phyloP scores from a whole-genome alignment of 768 basidiomycete genomes.

The Paxillus involutus region DNA sequence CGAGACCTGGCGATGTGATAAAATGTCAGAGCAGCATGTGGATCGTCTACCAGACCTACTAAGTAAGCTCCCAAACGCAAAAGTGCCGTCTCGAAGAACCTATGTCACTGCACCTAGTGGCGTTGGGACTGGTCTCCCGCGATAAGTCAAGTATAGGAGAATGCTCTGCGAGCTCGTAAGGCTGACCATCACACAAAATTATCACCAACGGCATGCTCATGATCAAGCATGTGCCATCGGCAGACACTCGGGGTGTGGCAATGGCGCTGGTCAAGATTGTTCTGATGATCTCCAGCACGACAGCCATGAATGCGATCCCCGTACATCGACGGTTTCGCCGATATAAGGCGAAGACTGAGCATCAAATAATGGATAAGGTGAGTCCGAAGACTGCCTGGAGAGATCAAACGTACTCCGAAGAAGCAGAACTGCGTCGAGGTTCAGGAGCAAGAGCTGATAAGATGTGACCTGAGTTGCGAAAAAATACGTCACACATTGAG shows the following conservation, averaged over 20 bases:
- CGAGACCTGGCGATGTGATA: neutral
- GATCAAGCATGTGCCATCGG: constrained; percentile 12
- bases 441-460: constrained; percentile 15
- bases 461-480: neutral
- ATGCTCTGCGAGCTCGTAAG: constrained; percentile 10
- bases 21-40: too few relatives aligned
- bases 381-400: neutral
- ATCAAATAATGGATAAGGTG: neutral
- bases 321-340: constrained; percentile 1
- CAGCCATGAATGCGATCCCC: neutral
- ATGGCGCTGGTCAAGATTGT: neutral
- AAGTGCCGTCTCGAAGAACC: constrained; percentile 13
- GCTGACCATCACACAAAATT: neutral
- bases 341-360: constrained; percentile 15
- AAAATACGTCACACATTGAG: constrained; percentile 4
- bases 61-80: constrained; percentile 5
- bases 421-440: constrained; percentile 12
- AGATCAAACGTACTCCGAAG: constrained; percentile 18
- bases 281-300: constrained; percentile 4
- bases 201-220: neutral
- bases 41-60: constrained; percentile 9
- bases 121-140: constrained; percentile 9
- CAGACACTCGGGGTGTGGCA: neutral
- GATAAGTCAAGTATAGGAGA: constrained; percentile 16
- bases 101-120: constrained; percentile 14